Percentiles rank a stretch among this genome's conserved stretches.
Conservation (phyloP, 768 basidiomycete genomes). For the Russula virescens region DNA sequence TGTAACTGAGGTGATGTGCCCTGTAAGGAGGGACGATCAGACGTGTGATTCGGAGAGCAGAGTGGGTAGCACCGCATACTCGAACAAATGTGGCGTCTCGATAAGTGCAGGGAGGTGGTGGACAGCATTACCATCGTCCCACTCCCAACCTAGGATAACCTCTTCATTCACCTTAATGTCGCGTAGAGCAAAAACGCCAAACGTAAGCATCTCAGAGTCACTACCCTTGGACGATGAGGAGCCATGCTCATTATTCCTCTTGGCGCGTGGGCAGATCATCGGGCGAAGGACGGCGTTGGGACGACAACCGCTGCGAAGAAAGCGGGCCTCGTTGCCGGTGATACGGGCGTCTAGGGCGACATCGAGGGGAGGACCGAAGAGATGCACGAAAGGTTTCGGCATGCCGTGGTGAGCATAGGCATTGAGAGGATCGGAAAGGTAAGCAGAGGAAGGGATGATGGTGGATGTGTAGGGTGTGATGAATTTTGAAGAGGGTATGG, state of each 20-base stretch:
- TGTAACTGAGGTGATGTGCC: constrained; percentile 43
- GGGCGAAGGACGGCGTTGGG: constrained; percentile 45
- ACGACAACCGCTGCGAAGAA: constrained; percentile 55
- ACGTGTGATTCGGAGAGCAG: background rate
- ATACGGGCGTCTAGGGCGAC: constrained; percentile 76
- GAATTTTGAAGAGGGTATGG: constrained; percentile 49
- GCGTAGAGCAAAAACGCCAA: constrained; percentile 74
- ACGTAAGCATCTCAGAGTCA: constrained; percentile 45
- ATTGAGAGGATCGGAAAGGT: constrained; percentile 76
- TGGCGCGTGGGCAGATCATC: constrained; percentile 33
- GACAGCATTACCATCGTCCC: constrained; percentile 88
- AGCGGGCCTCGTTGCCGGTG: constrained; percentile 57
- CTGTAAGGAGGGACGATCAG: constrained; percentile 29
- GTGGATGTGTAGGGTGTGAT: constrained; percentile 61
- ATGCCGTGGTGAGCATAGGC: constrained; percentile 79
- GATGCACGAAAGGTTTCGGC: constrained; percentile 79
- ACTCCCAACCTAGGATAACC: constrained; percentile 90
- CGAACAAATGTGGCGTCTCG: constrained; percentile 48
- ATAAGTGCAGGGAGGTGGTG: constrained; percentile 71
- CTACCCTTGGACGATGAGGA: constrained; percentile 15
- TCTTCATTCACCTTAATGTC: constrained; percentile 79
- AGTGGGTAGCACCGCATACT: constrained; percentile 39
- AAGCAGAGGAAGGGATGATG: constrained; percentile 59
- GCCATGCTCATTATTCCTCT: constrained; percentile 24
- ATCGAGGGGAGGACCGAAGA: constrained; percentile 70